Evolutionary conservation across 768 basidiomycete genomes (phyloP).

Genomic region (Pisolithus sp.): DNA sequence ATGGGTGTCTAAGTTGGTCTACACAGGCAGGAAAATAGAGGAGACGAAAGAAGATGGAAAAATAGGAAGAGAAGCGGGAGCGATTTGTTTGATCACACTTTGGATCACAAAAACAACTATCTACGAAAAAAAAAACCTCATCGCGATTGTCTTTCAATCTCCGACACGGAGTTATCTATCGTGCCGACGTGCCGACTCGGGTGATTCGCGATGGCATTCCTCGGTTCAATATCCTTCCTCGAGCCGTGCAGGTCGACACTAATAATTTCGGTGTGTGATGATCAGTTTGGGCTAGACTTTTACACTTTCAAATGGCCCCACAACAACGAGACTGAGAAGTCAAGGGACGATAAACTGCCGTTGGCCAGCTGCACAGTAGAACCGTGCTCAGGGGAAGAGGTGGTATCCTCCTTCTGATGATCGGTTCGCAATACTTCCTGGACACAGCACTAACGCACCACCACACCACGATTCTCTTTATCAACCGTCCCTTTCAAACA

Average conservation of each 20-base stretch:
- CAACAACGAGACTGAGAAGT: too few relatives aligned
- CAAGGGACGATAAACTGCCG: not conserved
- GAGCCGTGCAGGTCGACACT: not conserved
- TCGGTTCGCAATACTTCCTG: too few relatives aligned
- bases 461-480: too few relatives aligned
- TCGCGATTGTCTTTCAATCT: slow-evolving; percentile 35
- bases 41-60: slow-evolving; percentile 24
- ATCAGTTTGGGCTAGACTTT: too few relatives aligned
- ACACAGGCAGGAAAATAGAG: slow-evolving; percentile 12
- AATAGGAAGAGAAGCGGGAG: slow-evolving; percentile 18
- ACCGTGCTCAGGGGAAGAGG: too few relatives aligned
- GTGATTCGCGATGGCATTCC: too few relatives aligned
- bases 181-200: not conserved
- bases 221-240: not conserved
- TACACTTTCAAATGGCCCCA: too few relatives aligned
- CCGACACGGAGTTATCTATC: slow-evolving; percentile 20
- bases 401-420: too few relatives aligned
- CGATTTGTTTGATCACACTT: slow-evolving; percentile 3
- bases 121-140: slow-evolving; percentile 16
- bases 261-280: not conserved
- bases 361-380: not conserved
- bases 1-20: slow-evolving; percentile 17
- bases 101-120: not conserved
- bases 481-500: too few relatives aligned
- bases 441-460: too few relatives aligned